phyloP scores from a whole-genome alignment of 2,329 filamentous ascomycete genomes.

The Basipetospora sp. region DNA sequence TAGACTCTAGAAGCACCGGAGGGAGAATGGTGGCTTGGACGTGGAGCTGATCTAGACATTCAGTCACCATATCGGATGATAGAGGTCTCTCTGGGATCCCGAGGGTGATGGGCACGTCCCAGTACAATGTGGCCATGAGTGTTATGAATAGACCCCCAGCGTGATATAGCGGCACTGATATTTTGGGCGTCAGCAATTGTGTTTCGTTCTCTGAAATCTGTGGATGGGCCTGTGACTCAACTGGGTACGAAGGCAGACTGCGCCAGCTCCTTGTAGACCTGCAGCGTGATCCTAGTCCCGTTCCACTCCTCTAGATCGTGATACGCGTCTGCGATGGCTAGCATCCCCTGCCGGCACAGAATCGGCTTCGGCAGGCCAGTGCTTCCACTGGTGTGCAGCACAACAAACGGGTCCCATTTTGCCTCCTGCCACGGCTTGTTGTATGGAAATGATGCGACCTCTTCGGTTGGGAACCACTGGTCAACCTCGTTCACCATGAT shows the following conservation, averaged over 20 bases:
- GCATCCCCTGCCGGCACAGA: constrained; percentile 22
- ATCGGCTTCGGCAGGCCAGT: constrained; percentile 33
- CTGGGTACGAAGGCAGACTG: constrained; percentile 5
- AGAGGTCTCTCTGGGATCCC: constrained; percentile 20
- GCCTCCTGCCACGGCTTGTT: constrained; percentile 26
- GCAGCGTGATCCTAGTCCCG: constrained; percentile 9
- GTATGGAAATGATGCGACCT: constrained; percentile 23
- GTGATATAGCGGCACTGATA: constrained; percentile 24
- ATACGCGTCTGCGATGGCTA: constrained; percentile 20
- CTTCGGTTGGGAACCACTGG: constrained; percentile 21
- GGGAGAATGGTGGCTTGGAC: constrained; percentile 18
- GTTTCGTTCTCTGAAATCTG: not conserved
- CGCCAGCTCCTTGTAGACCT: not conserved
- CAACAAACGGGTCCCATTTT: constrained; percentile 24
- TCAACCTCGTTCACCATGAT: constrained; percentile 19
- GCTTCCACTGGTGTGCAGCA: constrained; percentile 32
- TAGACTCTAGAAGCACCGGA: constrained; percentile 28
- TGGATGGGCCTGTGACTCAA: not conserved
- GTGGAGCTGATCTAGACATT: constrained; percentile 16
- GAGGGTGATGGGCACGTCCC: constrained; percentile 13
- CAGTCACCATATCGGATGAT: constrained; percentile 18
- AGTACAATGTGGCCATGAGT: constrained; percentile 17
- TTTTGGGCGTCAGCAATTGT: not conserved
- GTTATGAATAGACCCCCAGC: constrained; percentile 19
- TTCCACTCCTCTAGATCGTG: constrained; percentile 14